A percentile compares a stretch with the other conserved stretches of the same genome.
phyloP scores from a whole-genome alignment of 2,329 filamentous ascomycete genomes.

The Fusarium compactum region DNA sequence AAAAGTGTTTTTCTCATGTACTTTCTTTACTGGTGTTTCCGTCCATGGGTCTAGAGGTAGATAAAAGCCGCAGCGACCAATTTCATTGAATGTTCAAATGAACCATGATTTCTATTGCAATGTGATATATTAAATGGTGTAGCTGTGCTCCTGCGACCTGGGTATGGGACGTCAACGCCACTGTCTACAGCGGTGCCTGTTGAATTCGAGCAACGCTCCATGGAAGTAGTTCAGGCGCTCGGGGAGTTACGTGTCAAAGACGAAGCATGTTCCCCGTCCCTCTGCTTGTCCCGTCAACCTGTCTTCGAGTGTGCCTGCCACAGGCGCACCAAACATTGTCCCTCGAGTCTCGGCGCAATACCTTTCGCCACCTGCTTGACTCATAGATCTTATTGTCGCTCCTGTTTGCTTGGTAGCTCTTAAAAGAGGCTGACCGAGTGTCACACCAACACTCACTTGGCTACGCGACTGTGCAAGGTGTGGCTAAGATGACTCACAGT shows the following conservation, averaged over 20 bases:
- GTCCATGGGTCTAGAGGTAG: conserved; percentile 45
- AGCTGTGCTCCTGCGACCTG: background rate
- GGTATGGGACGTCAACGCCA: background rate
- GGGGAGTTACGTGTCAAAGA: background rate
- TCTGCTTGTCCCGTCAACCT: background rate
- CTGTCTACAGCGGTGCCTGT: background rate
- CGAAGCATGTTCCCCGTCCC: background rate
- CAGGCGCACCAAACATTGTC: background rate
- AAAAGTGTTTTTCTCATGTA: conserved; percentile 38
- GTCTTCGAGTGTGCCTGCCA: too few relatives aligned
- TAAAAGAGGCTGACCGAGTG: background rate
- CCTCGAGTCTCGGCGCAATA: background rate
- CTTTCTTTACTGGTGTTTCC: conserved; percentile 41
- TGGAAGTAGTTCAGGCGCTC: too few relatives aligned
- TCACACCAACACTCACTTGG: background rate
- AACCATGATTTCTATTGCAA: background rate
- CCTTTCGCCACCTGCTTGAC: background rate
- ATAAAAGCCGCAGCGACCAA: conserved; percentile 42
- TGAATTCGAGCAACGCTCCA: fast-evolving
- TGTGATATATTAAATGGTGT: background rate
- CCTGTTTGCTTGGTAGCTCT: background rate
- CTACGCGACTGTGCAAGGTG: background rate
- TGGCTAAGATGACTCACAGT: background rate
- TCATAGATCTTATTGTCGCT: background rate
- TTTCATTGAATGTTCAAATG: conserved; percentile 28